phyloP scores from a whole-genome alignment of 1,139 yeast genomes.

The Yamadazyma trypodendri region DNA sequence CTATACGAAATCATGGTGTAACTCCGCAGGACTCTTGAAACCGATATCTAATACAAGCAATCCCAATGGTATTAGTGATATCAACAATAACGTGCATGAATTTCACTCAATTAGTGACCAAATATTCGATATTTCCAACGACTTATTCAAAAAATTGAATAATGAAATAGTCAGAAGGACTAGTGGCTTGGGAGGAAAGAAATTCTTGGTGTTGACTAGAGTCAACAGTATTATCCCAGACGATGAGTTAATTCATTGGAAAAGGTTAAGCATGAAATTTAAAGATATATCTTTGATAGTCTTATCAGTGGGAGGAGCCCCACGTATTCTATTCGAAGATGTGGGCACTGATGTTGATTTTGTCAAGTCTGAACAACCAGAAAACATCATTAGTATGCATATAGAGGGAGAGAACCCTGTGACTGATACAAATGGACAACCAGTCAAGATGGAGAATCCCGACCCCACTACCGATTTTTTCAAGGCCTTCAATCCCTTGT shows the following conservation, averaged over 20 bases:
- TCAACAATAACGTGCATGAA: slow-evolving; percentile 23
- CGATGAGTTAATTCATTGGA: slow-evolving; percentile 78
- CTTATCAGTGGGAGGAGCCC: slow-evolving; percentile 65
- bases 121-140: slow-evolving; percentile 38
- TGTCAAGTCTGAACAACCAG: not conserved
- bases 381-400: not conserved
- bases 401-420: not conserved
- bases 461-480: slow-evolving; percentile 15
- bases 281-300: slow-evolving; percentile 69
- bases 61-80: slow-evolving; percentile 4
- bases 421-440: slow-evolving; percentile 1
- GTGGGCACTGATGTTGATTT: not conserved
- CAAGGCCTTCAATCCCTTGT: slow-evolving; percentile 16
- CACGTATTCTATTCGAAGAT: slow-evolving; percentile 49
- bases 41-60: slow-evolving; percentile 7
- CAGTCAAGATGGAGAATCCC: slow-evolving; percentile 3
- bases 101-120: slow-evolving; percentile 38
- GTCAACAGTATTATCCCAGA: slow-evolving; percentile 73
- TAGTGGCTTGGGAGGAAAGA: slow-evolving; percentile 48
- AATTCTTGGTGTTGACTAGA: slow-evolving; percentile 66
- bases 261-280: slow-evolving; percentile 58
- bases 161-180: slow-evolving; percentile 33
- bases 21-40: slow-evolving; percentile 18
- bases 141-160: slow-evolving; percentile 35
- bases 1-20: slow-evolving; percentile 66